A percentile compares a stretch with the other conserved stretches of the same genome.
phyloP scores from a whole-genome alignment of 371 early-diverging fungal species.

The Haplosporangium sp. region DNA sequence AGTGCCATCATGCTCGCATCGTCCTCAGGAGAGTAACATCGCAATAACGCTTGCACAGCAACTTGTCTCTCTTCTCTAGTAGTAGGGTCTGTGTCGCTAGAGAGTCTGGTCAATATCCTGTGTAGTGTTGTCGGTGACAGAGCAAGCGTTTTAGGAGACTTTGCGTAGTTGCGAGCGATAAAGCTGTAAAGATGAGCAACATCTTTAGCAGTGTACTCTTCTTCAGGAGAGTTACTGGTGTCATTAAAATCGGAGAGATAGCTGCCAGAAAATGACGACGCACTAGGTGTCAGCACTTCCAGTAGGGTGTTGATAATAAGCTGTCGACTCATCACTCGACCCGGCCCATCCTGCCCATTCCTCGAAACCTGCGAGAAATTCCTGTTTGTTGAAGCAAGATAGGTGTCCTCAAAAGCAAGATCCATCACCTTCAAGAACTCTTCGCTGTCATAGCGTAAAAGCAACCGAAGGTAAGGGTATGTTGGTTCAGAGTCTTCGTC shows the following conservation, averaged over 20 bases:
- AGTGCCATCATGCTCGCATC: constrained; percentile 65
- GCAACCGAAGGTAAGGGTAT: constrained; percentile 78
- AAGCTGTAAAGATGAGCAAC: constrained; percentile 75
- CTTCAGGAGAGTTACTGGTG: background rate
- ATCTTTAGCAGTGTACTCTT: constrained; percentile 55
- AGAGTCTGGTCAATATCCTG: constrained; percentile 70
- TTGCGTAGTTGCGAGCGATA: constrained; percentile 73
- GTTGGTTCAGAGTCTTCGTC: constrained; percentile 71
- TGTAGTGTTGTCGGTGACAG: constrained; percentile 70
- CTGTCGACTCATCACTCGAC: constrained; percentile 77
- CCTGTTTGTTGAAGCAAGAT: constrained; percentile 62
- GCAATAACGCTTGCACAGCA: constrained; percentile 74
- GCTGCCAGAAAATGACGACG: constrained; percentile 26
- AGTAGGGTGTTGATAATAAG: constrained; percentile 80
- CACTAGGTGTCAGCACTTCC: constrained; percentile 63
- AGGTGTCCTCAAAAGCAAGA: constrained; percentile 77
- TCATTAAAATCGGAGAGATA: constrained; percentile 19
- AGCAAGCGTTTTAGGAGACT: constrained; percentile 71
- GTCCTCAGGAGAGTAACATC: constrained; percentile 71
- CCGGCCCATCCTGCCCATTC: constrained; percentile 68
- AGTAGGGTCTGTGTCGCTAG: constrained; percentile 62
- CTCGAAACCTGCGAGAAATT: constrained; percentile 58
- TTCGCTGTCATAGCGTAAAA: constrained; percentile 74
- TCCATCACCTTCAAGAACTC: constrained; percentile 77
- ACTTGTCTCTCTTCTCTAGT: constrained; percentile 75